Conservation (phyloP, 2,329 filamentous ascomycete species). For the Zymoseptoria ardabiliae region DNA sequence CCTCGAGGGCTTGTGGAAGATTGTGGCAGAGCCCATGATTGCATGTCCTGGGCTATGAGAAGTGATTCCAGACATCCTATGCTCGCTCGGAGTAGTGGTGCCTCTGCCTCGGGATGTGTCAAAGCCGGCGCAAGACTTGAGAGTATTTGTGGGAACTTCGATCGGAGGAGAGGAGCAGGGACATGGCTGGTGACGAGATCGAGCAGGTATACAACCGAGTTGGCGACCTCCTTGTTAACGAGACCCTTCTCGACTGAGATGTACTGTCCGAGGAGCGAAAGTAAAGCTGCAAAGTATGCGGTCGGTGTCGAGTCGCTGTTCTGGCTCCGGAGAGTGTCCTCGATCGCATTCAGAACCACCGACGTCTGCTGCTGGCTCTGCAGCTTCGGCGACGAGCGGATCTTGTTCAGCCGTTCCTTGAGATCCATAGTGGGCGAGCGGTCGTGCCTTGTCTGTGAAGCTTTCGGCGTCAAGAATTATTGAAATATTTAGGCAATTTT, state of each 20-base stretch:
- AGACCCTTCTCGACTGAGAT: constrained; percentile 55
- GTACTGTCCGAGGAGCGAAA: constrained; percentile 77
- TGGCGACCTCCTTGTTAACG: constrained; percentile 73
- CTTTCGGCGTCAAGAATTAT: neutral
- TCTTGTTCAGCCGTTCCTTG: constrained; percentile 92
- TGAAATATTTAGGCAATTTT: neutral
- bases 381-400: constrained; percentile 82
- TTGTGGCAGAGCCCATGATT: constrained; percentile 79
- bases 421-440: constrained; percentile 46
- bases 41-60: constrained; percentile 76
- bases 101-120: constrained; percentile 72
- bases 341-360: constrained; percentile 81
- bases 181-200: constrained; percentile 82
- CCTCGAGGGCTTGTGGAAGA: constrained; percentile 78
- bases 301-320: constrained; percentile 77
- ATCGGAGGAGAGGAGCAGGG: constrained; percentile 77
- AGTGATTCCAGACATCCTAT: constrained; percentile 93
- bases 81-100: constrained; percentile 75
- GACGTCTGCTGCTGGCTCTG: constrained; percentile 90
- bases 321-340: constrained; percentile 85
- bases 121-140: constrained; percentile 77
- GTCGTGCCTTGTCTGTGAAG: neutral
- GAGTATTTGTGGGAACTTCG: constrained; percentile 92
- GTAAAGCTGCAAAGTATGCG: constrained; percentile 89
- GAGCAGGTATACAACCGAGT: constrained; percentile 88